Base-by-base conservation (phyloP, 1,139 yeast species). In the Yamadazyma spencermartinsiae region DNA sequence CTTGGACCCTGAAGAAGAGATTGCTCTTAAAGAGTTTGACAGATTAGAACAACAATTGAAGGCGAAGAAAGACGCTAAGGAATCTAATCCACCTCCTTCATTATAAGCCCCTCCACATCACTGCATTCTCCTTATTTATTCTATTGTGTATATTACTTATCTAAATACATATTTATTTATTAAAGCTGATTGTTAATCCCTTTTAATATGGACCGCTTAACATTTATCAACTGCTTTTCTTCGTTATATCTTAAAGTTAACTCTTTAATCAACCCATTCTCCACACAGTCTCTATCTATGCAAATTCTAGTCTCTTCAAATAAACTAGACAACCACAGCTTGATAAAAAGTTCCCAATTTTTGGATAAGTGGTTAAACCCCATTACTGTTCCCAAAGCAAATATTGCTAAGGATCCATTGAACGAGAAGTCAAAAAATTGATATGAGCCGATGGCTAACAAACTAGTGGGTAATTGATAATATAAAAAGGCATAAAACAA, bases 11-110 rank as follows among this genome's bases (percentile, higher is more conserved):
- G 74, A 68, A 47, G 74, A 68, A 50, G 73, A 68, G 47, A 61
- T 68, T 30, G 85, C 88, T 1, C 58, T 83, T 40, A 74, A 75
- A 43, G 89, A 84, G 57, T 86, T 86, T 56, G 86, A 82, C 51
- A 82, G 83, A 61, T 71, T 81, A 32, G 86, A 80, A 51, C 62
- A 63, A 45, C 66, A 57, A 39, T 54, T 69, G 37, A 57, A 58
- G 39, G 34, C 43, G 25, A 54, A 41, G 36, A 53, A 43, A 46
- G 31, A 37, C 15, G 54, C 53, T 10, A 41, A 59, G n/a, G 55
- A 63, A 11, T 63, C 68, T 9, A 65, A 33, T 3, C 33, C 45
- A 20, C 50, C 51, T 11, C 51, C 72, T 27, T 54, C 67, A 6
- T 63, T 67, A 42, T 67, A 52, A 46, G 26, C 33, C 31, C 54